Conservation (phyloP, 2,329 filamentous ascomycete species). For the Blumeria graminis region DNA sequence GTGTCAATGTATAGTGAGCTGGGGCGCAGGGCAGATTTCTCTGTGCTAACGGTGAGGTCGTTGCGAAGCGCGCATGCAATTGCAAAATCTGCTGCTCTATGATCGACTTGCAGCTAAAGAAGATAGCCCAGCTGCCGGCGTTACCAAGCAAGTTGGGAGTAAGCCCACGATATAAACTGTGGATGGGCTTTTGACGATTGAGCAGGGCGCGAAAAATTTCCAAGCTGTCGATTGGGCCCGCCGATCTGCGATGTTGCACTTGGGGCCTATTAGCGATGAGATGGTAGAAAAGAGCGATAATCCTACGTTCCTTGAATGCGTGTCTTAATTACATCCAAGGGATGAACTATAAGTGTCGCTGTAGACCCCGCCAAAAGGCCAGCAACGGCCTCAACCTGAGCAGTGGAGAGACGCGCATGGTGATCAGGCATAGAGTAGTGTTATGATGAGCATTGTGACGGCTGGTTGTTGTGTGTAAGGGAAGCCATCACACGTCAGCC, state of each 20-base stretch:
- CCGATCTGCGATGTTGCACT: constrained; percentile 26
- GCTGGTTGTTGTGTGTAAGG: too few species aligned
- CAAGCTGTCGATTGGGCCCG: constrained; percentile 23
- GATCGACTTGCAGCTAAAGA: constrained; percentile 55
- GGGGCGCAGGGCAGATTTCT: not conserved
- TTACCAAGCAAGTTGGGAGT: constrained; percentile 83
- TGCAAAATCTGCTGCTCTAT: constrained; percentile 20
- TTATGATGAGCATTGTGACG: not conserved
- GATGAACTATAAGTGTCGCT: constrained; percentile 71
- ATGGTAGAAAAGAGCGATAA: constrained; percentile 15
- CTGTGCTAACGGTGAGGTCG: too few species aligned
- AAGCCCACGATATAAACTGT: constrained; percentile 68
- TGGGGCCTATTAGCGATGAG: constrained; percentile 3
- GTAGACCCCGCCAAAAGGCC: constrained; percentile 74
- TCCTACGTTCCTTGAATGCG: constrained; percentile 51
- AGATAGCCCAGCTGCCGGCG: constrained; percentile 70
- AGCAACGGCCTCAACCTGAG: constrained; percentile 64
- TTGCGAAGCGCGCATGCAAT: constrained; percentile 5
- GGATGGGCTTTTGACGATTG: constrained; percentile 28
- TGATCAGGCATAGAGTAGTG: constrained; percentile 14
- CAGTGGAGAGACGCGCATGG: constrained; percentile 41
- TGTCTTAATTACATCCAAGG: constrained; percentile 89
- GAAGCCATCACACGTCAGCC: too few species aligned
- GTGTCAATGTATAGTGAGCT: constrained; percentile 4
- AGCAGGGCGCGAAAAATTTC: constrained; percentile 23